Conservation (phyloP, 2,329 filamentous ascomycete genomes). For the Lasiodiplodia citricola region DNA sequence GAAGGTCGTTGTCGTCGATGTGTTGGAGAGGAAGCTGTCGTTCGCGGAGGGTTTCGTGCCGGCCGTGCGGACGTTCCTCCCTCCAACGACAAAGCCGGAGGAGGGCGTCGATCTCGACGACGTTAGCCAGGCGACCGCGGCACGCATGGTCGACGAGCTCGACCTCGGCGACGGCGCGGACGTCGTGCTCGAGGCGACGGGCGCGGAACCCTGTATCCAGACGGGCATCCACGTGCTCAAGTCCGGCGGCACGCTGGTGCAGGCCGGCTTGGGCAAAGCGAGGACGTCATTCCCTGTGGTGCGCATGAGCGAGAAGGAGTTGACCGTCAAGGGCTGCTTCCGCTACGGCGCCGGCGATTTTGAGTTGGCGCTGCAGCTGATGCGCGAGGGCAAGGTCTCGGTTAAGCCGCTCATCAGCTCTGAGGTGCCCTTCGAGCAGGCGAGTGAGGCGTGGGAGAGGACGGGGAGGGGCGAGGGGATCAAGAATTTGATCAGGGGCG, state of each 20-base stretch:
- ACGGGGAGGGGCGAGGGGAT: slow-evolving; percentile 40
- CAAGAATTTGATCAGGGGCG: slow-evolving; percentile 42
- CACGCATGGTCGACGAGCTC: slow-evolving; percentile 26
- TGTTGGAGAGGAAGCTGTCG: slow-evolving; percentile 73
- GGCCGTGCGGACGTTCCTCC: slow-evolving; percentile 30
- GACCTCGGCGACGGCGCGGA: slow-evolving; percentile 29
- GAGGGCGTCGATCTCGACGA: neutral
- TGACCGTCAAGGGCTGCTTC: slow-evolving; percentile 40
- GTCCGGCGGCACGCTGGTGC: slow-evolving; percentile 33
- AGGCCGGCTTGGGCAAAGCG: slow-evolving; percentile 33
- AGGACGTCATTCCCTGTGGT: slow-evolving; percentile 14
- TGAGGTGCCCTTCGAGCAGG: slow-evolving; percentile 37
- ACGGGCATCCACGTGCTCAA: slow-evolving; percentile 30
- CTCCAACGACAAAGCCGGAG: neutral
- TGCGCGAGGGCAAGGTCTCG: slow-evolving; percentile 33
- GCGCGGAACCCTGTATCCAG: slow-evolving; percentile 33
- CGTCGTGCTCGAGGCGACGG: slow-evolving; percentile 36
- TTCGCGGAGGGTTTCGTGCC: slow-evolving; percentile 74
- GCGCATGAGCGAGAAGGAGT: slow-evolving; percentile 23
- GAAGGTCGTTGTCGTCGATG: slow-evolving; percentile 80
- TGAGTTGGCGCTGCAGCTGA: slow-evolving; percentile 36
- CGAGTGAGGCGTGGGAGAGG: slow-evolving; percentile 40
- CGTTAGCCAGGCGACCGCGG: slow-evolving; percentile 4
- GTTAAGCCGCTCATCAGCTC: slow-evolving; percentile 40
- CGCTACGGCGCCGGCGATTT: slow-evolving; percentile 41